phyloP scores from a whole-genome alignment of 495 filamentous ascomycete species.

The Tuber umbilicatum region DNA sequence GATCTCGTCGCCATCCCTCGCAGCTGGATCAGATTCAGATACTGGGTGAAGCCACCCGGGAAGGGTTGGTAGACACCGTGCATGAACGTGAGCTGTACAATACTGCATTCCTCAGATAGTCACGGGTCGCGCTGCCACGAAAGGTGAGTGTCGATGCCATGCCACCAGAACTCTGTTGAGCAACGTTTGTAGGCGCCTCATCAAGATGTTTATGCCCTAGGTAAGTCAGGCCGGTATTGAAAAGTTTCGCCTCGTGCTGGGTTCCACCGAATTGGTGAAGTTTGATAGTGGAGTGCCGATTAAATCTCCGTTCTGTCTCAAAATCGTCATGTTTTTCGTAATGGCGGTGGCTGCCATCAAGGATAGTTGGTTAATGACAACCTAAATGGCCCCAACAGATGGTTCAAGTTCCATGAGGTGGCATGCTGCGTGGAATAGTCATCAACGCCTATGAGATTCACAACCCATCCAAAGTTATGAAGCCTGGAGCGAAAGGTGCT shows the following conservation, averaged over 20 bases:
- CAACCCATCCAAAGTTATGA: background rate
- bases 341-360: background rate
- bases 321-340: background rate
- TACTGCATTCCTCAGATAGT: background rate
- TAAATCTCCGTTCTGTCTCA: background rate
- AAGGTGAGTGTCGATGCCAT: background rate
- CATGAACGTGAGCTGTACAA: conserved; percentile 2
- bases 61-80: background rate
- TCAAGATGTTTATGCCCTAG: conserved; percentile 1
- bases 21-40: background rate
- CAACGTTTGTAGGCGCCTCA: conserved; percentile 22
- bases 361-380: background rate
- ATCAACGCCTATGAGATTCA: background rate
- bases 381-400: background rate
- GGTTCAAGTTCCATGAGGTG: background rate
- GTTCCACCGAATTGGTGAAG: background rate
- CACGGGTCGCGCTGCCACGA: background rate
- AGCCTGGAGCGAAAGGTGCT: background rate
- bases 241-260: background rate
- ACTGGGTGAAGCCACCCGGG: conserved; percentile 1
- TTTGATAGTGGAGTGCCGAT: background rate
- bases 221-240: background rate
- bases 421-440: background rate
- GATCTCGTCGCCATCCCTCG: background rate
- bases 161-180: conserved; percentile 10